These are phyloP conservation scores for Iris pallida DNA, from an alignment of 116 monocot species.

Conservation along the genomic window DNA sequence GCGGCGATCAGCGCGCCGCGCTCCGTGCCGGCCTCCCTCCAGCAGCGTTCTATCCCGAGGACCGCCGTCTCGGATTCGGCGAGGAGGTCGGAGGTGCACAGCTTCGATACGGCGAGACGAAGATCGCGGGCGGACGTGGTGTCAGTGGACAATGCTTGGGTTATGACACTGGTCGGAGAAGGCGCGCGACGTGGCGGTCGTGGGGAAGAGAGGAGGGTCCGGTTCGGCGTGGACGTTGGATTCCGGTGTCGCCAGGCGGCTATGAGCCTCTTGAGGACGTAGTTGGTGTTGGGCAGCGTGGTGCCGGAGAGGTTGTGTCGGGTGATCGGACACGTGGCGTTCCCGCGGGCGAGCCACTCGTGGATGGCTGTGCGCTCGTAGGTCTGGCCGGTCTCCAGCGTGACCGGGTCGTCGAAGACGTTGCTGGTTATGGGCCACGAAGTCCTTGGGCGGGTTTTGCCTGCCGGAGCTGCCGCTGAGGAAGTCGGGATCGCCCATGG, in stretches of 20 bases:
- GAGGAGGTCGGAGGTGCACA: slow-evolving; percentile 48
- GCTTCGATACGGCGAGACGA: slow-evolving; percentile 26
- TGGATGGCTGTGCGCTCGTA: slow-evolving; percentile 55
- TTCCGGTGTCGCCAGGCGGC: slow-evolving; percentile 44
- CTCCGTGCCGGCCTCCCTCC: slow-evolving; percentile 26
- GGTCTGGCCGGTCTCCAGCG: slow-evolving; percentile 57
- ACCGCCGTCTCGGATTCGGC: slow-evolving; percentile 43
- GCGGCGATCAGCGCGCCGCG: neutral
- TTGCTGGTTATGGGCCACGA: slow-evolving; percentile 60
- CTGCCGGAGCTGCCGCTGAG: slow-evolving; percentile 2
- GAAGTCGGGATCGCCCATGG: slow-evolving; percentile 23
- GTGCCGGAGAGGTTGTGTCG: slow-evolving; percentile 43
- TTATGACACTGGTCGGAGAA: slow-evolving; percentile 48
- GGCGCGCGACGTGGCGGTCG: slow-evolving; percentile 13
- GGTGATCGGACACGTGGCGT: slow-evolving; percentile 53
- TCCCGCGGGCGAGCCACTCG: slow-evolving; percentile 53
- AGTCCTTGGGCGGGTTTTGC: slow-evolving; percentile 48
- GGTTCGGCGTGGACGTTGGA: slow-evolving; percentile 13
- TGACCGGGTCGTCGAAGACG: slow-evolving; percentile 54
- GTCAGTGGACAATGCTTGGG: slow-evolving; percentile 28
- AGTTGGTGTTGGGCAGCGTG: slow-evolving; percentile 52
- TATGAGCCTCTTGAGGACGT: slow-evolving; percentile 55
- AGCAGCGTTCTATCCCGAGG: slow-evolving; percentile 31
- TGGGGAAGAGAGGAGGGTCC: slow-evolving; percentile 18
- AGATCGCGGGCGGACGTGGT: slow-evolving; percentile 20